Evolutionary conservation across 306 rosid genomes (phyloP), one percentile per base, ranked within the genome.

Genomic region (Casuarina glauca): DNA sequence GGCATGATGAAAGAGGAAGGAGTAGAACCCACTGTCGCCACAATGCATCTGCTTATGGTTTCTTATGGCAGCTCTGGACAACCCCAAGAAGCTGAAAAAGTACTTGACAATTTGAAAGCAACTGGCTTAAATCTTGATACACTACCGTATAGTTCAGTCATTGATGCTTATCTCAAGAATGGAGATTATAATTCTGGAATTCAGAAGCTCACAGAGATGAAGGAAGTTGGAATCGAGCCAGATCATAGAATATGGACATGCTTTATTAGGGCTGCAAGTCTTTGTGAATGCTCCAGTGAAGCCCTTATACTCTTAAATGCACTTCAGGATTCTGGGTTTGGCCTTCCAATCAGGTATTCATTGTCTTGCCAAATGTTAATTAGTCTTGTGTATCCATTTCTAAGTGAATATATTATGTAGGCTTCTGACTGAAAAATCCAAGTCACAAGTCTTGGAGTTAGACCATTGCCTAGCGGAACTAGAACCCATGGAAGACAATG

Each of bases 161-260:
- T 92, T 76, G 90, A 87, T 85, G 95, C 97, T 57, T 94, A 90
- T 86, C 90, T 92, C 73, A 90, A 80, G 85, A 88, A 85, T 75
- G 91, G 88, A 74, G 92, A 94, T 87, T 81, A 67, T 72, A 70
- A 78, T 55, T 78, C 80, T 79, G 97, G 91, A 69, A 90, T 87
- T 32, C 91, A 88, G 84, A 94, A 89, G 83, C 92, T 94, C 71
- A 6, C 60, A 12, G 93, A 83, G 78, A 94, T 94, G 97, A 88
- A 83, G 84, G 87, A 81, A 78, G 88, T 54, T 32, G 95, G 89
- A 74, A 78, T 89, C 69, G 92, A 86, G 81, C 91, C 92, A 49
- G 98, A 94, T 79, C 91, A 92, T 85, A 91, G 97, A 87, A 88
- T 94, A 83, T 94, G 98, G 98, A 94, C 98, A 1, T 94, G 98